phyloP scores from a whole-genome alignment of 768 basidiomycete species.

The Phaeotremella fagi region DNA sequence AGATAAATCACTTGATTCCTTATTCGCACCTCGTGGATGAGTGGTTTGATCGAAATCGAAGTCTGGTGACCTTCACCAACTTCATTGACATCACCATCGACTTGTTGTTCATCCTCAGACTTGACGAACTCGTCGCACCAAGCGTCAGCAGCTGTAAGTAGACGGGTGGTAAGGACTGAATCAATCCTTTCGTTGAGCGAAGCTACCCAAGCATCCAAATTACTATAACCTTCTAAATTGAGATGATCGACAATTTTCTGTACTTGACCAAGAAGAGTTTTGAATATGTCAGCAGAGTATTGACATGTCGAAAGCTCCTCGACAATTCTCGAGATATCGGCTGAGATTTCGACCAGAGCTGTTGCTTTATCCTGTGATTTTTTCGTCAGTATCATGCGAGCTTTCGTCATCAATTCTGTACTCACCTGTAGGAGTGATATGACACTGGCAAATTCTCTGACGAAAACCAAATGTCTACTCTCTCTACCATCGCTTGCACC shows the following conservation, averaged over 20 bases:
- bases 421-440: constrained; percentile 81
- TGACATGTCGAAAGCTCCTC: constrained; percentile 83
- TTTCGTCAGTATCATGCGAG: not conserved
- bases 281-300: constrained; percentile 77
- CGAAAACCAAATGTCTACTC: constrained; percentile 85
- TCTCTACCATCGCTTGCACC: constrained; percentile 63
- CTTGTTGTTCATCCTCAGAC: constrained; percentile 61
- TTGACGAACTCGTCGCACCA: constrained; percentile 87
- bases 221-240: constrained; percentile 91
- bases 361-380: constrained; percentile 79
- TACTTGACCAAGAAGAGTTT: constrained; percentile 67
- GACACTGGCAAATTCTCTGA: constrained; percentile 88
- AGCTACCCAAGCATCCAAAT: constrained; percentile 86
- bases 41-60: constrained; percentile 60
- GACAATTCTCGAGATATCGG: constrained; percentile 74
- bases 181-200: constrained; percentile 75
- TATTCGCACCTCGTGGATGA: constrained; percentile 94
- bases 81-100: constrained; percentile 33
- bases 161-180: constrained; percentile 65
- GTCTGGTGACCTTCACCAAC: constrained; percentile 5
- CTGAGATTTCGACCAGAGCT: constrained; percentile 82
- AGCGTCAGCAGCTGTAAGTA: constrained; percentile 70
- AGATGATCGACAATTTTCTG: constrained; percentile 88
- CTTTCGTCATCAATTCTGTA: not conserved
- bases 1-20: constrained; percentile 98